phyloP scores from a whole-genome alignment of 345 rosid genomes.

The Arabidopsis suecica region DNA sequence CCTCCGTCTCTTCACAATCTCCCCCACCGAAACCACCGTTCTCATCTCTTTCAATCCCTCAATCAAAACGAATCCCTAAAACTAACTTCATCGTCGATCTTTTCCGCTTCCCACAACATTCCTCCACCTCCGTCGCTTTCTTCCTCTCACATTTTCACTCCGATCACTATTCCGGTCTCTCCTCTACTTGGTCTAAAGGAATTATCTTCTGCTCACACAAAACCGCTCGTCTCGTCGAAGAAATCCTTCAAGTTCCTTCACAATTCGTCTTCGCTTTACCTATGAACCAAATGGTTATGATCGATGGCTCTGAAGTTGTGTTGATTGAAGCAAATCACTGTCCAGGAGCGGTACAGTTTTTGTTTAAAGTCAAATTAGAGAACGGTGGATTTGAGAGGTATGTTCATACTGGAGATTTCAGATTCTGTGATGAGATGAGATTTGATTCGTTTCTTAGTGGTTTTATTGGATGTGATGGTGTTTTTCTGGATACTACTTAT shows the following conservation, averaged over 20 bases:
- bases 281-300: conserved; percentile 41
- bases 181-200: conserved; percentile 77
- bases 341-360: conserved; percentile 88
- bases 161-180: conserved; percentile 83
- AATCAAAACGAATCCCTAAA: conserved; percentile 68
- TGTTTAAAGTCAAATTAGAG: conserved; percentile 59
- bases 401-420: conserved; percentile 88
- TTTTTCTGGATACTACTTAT: conserved; percentile 86
- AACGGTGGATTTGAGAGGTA: conserved; percentile 53
- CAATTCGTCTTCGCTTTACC: conserved; percentile 63
- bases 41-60: conserved; percentile 52
- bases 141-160: conserved; percentile 96
- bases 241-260: conserved; percentile 58
- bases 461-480: conserved; percentile 72
- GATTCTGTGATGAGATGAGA: conserved; percentile 63
- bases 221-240: conserved; percentile 66
- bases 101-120: conserved; percentile 59
- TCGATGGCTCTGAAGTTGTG: conserved; percentile 73
- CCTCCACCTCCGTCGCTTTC: conserved; percentile 56
- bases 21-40: conserved; percentile 31
- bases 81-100: conserved; percentile 84
- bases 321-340: conserved; percentile 86
- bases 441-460: conserved; percentile 50
- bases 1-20: conserved; percentile 37
- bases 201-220: conserved; percentile 71